These are phyloP conservation scores for Actinomortierella ambigua DNA, from an alignment of 371 early-diverging fungal species.

Conservation along the genomic window DNA sequence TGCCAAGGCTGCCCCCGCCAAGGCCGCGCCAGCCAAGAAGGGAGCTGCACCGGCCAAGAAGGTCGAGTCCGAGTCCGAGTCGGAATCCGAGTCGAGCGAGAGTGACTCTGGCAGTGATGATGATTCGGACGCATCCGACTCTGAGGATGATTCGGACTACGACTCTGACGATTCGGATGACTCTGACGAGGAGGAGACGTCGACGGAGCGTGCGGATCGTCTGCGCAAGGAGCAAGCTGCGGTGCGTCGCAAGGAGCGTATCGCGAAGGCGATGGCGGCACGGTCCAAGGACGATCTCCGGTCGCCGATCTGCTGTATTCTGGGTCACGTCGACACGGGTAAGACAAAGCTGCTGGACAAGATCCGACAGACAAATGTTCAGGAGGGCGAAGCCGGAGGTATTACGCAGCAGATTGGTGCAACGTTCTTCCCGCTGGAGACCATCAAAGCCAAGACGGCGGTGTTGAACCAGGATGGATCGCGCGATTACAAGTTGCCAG, in stretches of 20 bases:
- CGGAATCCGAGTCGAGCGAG: constrained; percentile 33
- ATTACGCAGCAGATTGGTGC: constrained; percentile 99
- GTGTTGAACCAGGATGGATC: constrained; percentile 64
- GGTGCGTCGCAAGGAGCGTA: constrained; percentile 74
- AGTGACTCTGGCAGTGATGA: constrained; percentile 49
- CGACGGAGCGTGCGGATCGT: constrained; percentile 63
- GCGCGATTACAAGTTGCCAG: constrained; percentile 89
- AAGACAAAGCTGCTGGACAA: constrained; percentile 99
- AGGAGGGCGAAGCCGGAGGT: constrained; percentile 99
- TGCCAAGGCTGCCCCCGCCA: constrained; percentile 43
- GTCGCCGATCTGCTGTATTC: constrained; percentile 99
- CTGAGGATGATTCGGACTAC: constrained; percentile 53
- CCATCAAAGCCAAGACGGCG: constrained; percentile 91
- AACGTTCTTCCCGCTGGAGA: constrained; percentile 98
- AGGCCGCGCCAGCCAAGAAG: constrained; percentile 38
- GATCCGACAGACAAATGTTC: constrained; percentile 99
- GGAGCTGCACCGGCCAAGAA: constrained; percentile 35
- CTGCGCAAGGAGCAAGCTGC: constrained; percentile 83
- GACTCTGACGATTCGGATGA: constrained; percentile 56
- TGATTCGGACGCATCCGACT: too few relatives aligned
- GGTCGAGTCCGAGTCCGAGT: constrained; percentile 34
- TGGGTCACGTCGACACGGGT: constrained; percentile 99
- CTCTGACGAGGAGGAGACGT: constrained; percentile 65
- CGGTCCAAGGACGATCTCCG: constrained; percentile 91
- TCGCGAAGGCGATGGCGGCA: constrained; percentile 82